Base-by-base conservation (phyloP, 176 grass and related monocot species). In the Stipa capillata region DNA sequence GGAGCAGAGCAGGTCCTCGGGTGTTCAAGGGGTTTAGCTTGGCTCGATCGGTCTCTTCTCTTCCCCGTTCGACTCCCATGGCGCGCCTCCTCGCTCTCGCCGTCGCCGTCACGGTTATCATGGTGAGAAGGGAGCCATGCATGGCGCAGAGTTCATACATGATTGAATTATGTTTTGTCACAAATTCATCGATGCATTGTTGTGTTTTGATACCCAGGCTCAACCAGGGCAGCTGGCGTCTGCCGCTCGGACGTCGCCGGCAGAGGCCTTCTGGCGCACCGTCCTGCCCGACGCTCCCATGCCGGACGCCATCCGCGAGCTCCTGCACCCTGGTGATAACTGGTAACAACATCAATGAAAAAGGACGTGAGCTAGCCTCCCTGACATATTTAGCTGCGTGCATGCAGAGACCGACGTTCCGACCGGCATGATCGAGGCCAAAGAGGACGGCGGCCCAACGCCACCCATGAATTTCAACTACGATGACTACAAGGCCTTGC, bases 381-480 rank as follows among this genome's bases (percentile, higher is more conserved):
- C n/a, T n/a, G n/a, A n/a, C 57, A 51, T 41, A 42, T 14, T 11
- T 77, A 17, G 0, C 5, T 42, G 16, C 20, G 3, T 65, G 16
- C 20, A 15, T 76, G 78, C 62, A 76, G 85, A 51, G n/a, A 36
- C 9, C 62, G 57, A 18, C 25, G 24, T 21, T 20, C 50, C 20
- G 16, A 49, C n/a, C 9, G 53, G 18, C 27, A 34, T 10, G 6
- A 15, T 1, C 5, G 36, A 83, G 5, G 56, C 7, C 57, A 14
- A 39, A 8, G 41, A 25, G 8, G 18, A 28, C 23, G 18, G 45
- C 15, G 35, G 24, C 2, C 49, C 45, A 5, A 12, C 80, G 35
- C 51, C 71, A 41, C 79, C 79, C 36, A 64, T 87, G 63, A 63
- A 37, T 54, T 87, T 87, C 73, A 63, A 78, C 20, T 87, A 87